Conservation (phyloP, 768 basidiomycete species). For the Psilocybe azurescens region DNA sequence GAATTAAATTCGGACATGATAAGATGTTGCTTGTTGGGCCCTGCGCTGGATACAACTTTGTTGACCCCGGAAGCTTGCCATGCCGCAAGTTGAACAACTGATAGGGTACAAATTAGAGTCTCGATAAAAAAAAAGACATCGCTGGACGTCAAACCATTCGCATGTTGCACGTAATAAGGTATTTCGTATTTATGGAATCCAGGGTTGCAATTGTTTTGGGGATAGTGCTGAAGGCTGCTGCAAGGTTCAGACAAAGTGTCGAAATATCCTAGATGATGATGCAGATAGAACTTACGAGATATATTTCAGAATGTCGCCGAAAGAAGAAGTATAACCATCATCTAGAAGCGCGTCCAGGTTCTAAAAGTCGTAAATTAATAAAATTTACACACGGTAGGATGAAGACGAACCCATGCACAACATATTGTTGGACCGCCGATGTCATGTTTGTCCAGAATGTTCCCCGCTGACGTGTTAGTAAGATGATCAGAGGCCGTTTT, state of each 20-base stretch:
- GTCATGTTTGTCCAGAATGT: conserved; percentile 41
- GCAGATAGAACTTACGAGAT: conserved; percentile 42
- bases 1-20: conserved; percentile 62
- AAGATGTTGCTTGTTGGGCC: conserved; percentile 37
- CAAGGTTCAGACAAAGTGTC: not conserved
- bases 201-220: conserved; percentile 48
- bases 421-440: conserved; percentile 57
- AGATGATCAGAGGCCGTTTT: conserved; percentile 39
- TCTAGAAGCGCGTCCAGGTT: conserved; percentile 47
- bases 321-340: conserved; percentile 44
- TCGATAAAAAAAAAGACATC: not conserved
- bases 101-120: conserved; percentile 1
- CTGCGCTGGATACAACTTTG: conserved; percentile 34
- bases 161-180: conserved; percentile 50
- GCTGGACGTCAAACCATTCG: conserved; percentile 41
- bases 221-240: conserved; percentile 56
- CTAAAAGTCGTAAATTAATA: conserved; percentile 27
- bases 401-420: conserved; percentile 49
- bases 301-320: conserved; percentile 48
- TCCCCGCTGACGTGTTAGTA: conserved; percentile 40
- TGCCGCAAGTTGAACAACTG: conserved; percentile 44
- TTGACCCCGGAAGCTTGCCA: conserved; percentile 54
- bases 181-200: conserved; percentile 40
- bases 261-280: not conserved
- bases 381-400: not conserved